Evolutionary conservation across 2,329 filamentous ascomycete species (phyloP).

Genomic region (Paracoccidioides brasiliensis): DNA sequence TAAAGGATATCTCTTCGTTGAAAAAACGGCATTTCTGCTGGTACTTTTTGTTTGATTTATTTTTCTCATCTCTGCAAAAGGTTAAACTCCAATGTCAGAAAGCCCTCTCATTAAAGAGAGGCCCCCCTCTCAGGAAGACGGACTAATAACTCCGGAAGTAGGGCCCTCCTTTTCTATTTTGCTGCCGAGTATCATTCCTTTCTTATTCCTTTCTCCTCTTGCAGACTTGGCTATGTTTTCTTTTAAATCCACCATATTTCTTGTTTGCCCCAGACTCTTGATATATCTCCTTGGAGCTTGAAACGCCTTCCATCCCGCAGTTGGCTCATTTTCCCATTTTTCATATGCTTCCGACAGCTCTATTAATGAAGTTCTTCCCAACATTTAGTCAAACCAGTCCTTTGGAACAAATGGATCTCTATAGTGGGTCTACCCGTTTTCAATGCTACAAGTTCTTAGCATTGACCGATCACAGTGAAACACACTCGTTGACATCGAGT

Average conservation of each 20-base stretch:
- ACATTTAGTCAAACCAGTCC: too few relatives aligned
- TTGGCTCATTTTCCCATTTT: too few relatives aligned
- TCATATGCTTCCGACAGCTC: too few relatives aligned
- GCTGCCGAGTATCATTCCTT: too few relatives aligned
- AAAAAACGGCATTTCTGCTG: not conserved
- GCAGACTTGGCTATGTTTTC: too few relatives aligned
- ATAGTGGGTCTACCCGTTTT: not conserved
- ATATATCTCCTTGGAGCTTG: too few relatives aligned
- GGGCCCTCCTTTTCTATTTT: not conserved
- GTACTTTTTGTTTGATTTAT: not conserved
- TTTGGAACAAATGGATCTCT: too few relatives aligned
- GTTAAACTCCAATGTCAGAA: not conserved
- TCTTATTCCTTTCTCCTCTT: too few relatives aligned
- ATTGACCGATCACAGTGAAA: slow-evolving; percentile 16
- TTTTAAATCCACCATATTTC: too few relatives aligned
- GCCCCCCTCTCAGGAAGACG: not conserved
- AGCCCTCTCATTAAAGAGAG: not conserved
- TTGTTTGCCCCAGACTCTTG: too few relatives aligned
- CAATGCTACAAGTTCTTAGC: not conserved
- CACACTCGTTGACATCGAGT: slow-evolving; percentile 30
- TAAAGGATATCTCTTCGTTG: not conserved
- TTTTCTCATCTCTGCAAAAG: not conserved
- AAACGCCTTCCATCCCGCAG: too few relatives aligned
- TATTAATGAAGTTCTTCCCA: too few relatives aligned
- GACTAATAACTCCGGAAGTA: not conserved